A percentile compares a stretch with the other conserved stretches of the same genome.
phyloP scores from a whole-genome alignment of 768 basidiomycete genomes.

The Suillus paluster region DNA sequence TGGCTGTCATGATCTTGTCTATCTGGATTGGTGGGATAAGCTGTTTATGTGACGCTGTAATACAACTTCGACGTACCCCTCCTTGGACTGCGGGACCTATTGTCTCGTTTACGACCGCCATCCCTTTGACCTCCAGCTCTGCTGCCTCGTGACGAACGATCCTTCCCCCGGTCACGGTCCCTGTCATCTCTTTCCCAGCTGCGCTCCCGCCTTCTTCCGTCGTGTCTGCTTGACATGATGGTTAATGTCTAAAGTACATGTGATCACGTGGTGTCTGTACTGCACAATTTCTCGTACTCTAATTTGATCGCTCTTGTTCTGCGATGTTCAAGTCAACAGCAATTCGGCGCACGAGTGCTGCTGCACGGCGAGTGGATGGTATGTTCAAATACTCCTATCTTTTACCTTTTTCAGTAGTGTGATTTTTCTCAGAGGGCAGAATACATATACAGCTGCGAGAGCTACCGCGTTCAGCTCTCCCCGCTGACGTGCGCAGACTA shows the following conservation, averaged over 20 bases:
- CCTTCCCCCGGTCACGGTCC: slow-evolving; percentile 51
- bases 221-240: slow-evolving; percentile 61
- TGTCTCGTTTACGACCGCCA: slow-evolving; percentile 37
- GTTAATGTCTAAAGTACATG: slow-evolving; percentile 36
- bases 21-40: slow-evolving; percentile 33
- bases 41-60: background rate
- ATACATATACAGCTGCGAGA: slow-evolving; percentile 52
- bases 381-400: slow-evolving; percentile 8
- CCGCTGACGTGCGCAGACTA: slow-evolving; percentile 56
- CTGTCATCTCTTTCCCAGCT: slow-evolving; percentile 60
- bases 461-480: slow-evolving; percentile 56
- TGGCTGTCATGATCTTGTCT: slow-evolving; percentile 34
- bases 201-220: slow-evolving; percentile 60
- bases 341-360: slow-evolving; percentile 22
- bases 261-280: slow-evolving; percentile 29
- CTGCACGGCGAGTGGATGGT: slow-evolving; percentile 19
- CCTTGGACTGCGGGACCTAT: slow-evolving; percentile 45
- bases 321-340: slow-evolving; percentile 23
- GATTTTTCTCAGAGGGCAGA: slow-evolving; percentile 23
- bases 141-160: slow-evolving; percentile 47
- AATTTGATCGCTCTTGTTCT: background rate
- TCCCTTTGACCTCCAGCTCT: slow-evolving; percentile 38
- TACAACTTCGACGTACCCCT: slow-evolving; percentile 28
- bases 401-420: background rate
- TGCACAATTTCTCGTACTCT: background rate